phyloP scores from a whole-genome alignment of 2,329 filamentous ascomycete genomes.

The Hirsutella thompsonii region DNA sequence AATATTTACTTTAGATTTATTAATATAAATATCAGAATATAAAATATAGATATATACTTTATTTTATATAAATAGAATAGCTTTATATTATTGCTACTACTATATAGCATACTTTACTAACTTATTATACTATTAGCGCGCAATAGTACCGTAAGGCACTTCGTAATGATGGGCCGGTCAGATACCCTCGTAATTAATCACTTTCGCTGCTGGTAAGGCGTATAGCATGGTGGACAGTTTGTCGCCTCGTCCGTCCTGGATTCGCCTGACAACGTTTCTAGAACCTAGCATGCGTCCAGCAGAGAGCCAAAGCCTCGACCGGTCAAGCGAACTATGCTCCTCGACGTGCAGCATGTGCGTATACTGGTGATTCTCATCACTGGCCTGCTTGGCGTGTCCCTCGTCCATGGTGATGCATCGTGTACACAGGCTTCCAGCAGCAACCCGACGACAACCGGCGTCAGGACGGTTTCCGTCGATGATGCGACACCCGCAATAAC shows the following conservation, averaged over 20 bases:
- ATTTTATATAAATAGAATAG: neutral
- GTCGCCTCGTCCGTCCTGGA: too few relatives aligned
- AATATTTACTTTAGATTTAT: neutral
- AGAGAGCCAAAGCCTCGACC: neutral
- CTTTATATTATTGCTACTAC: neutral
- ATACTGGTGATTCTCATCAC: constrained; percentile 1
- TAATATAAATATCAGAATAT: too few relatives aligned
- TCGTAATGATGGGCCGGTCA: too few relatives aligned
- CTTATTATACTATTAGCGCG: too few relatives aligned
- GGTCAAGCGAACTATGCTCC: constrained; percentile 4
- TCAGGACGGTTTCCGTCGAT: neutral
- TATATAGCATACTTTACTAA: too few relatives aligned
- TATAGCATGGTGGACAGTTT: too few relatives aligned
- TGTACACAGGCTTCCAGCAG: neutral
- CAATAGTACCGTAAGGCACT: too few relatives aligned
- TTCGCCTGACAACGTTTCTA: too few relatives aligned
- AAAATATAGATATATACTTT: neutral
- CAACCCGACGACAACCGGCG: neutral
- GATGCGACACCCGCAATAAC: neutral
- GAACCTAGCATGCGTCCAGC: neutral
- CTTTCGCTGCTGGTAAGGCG: too few relatives aligned
- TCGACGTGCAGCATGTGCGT: neutral
- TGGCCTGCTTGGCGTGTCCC: neutral
- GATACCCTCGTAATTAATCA: too few relatives aligned
- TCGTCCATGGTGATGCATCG: neutral